Evolutionary conservation across 2,329 filamentous ascomycete species (phyloP).

Genomic region (Podosphaera xanthii): DNA sequence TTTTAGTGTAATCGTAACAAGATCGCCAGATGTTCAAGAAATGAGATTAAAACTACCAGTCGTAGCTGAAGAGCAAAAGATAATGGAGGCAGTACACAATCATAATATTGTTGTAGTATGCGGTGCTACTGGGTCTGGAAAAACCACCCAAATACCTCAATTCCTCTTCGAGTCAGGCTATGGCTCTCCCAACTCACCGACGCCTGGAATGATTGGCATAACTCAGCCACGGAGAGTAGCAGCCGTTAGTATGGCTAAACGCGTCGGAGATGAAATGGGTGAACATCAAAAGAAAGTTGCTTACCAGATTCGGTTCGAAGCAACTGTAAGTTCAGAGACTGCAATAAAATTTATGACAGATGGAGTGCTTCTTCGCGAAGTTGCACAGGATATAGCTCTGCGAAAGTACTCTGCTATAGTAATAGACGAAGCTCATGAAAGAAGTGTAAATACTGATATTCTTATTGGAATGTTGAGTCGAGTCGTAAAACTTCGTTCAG

Average conservation of each 20-base stretch:
- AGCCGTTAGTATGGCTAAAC: constrained; percentile 87
- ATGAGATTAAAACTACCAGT: constrained; percentile 64
- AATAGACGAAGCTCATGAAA: constrained; percentile 91
- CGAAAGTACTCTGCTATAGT: constrained; percentile 82
- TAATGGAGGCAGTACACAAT: constrained; percentile 94
- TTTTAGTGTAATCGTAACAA: constrained; percentile 48
- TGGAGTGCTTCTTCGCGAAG: constrained; percentile 78
- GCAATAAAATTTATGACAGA: constrained; percentile 98
- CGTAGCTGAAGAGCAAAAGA: constrained; percentile 83
- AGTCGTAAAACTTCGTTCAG: constrained; percentile 62
- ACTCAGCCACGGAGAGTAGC: constrained; percentile 90
- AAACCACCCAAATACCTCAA: constrained; percentile 92
- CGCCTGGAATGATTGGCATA: constrained; percentile 78
- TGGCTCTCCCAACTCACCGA: constrained; percentile 52
- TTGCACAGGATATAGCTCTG: constrained; percentile 70
- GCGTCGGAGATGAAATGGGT: constrained; percentile 69
- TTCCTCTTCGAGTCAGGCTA: constrained; percentile 91
- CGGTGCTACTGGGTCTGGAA: constrained; percentile 87
- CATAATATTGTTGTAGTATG: constrained; percentile 79
- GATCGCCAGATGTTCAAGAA: constrained; percentile 52
- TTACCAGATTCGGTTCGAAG: constrained; percentile 91
- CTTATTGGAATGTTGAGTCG: constrained; percentile 92
- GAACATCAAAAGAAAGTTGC: constrained; percentile 56
- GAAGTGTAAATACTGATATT: constrained; percentile 94
- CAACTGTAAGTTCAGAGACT: constrained; percentile 54